Percentiles rank a stretch among this genome's conserved stretches.
phyloP scores from a whole-genome alignment of 2,329 filamentous ascomycete genomes.

The Cercospora beticola region DNA sequence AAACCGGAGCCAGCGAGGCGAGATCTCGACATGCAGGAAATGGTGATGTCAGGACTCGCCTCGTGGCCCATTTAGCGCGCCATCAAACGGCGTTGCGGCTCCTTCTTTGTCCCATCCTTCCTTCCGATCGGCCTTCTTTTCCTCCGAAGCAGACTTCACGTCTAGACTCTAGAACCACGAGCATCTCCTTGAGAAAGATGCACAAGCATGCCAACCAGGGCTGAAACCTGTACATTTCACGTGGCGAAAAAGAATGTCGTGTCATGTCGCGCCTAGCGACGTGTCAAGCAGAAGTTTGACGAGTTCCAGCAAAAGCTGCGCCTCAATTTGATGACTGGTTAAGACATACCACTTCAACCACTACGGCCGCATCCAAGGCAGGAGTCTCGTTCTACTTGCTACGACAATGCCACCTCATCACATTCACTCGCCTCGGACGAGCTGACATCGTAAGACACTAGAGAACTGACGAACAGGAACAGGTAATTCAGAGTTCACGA shows the following conservation, averaged over 20 bases:
- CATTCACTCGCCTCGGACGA: neutral
- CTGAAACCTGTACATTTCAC: neutral
- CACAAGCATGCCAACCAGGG: neutral
- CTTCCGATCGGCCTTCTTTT: neutral
- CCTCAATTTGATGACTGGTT: neutral
- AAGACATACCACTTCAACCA: neutral
- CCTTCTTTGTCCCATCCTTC: neutral
- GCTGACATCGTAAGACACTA: neutral
- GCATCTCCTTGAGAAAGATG: neutral
- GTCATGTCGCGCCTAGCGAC: neutral
- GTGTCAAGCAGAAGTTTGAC: neutral
- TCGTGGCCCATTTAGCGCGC: neutral
- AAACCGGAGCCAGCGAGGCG: neutral
- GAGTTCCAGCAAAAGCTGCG: neutral
- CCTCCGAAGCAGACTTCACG: neutral
- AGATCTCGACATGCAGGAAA: neutral
- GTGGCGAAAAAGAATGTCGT: neutral
- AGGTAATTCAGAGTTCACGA: neutral
- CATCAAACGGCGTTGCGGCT: neutral
- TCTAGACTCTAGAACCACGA: neutral
- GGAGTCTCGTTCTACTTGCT: neutral
- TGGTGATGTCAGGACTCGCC: slow-evolving; percentile 5
- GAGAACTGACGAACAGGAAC: neutral
- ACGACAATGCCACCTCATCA: neutral
- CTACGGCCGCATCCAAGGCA: neutral